phyloP scores from a whole-genome alignment of 305 asterid species.

The Stenogyne calaminthoides region DNA sequence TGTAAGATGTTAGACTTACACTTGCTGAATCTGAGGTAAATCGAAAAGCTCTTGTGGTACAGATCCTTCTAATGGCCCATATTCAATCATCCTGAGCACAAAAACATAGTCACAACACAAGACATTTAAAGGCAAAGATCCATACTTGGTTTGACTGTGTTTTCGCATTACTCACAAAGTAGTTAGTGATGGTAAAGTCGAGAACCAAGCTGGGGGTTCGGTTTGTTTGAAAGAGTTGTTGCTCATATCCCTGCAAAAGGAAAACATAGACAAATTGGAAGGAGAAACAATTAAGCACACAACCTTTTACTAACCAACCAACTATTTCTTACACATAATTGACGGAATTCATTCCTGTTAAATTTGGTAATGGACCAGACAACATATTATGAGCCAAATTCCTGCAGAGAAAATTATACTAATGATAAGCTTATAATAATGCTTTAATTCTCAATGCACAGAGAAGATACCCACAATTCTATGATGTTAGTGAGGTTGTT shows the following conservation, averaged over 20 bases:
- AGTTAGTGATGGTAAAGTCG: constrained; percentile 70
- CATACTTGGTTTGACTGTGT: neutral
- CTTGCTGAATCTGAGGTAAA: constrained; percentile 85
- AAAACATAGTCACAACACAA: constrained; percentile 18
- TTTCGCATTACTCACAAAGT: constrained; percentile 70
- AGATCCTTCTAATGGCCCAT: constrained; percentile 73
- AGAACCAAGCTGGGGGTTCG: constrained; percentile 73
- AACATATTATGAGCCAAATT: constrained; percentile 79
- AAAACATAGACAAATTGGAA: constrained; percentile 1
- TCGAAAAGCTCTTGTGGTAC: constrained; percentile 66
- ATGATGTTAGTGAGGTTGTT: constrained; percentile 72
- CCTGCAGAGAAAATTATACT: constrained; percentile 45
- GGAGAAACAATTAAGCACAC: neutral
- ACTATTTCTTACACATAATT: constrained; percentile 66
- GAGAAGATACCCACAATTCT: constrained; percentile 66
- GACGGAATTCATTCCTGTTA: constrained; percentile 78
- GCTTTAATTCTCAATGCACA: constrained; percentile 3
- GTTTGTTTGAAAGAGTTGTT: constrained; percentile 75
- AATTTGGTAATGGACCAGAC: constrained; percentile 75
- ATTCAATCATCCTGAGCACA: constrained; percentile 69
- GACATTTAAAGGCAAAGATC: constrained; percentile 23
- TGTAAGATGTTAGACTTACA: constrained; percentile 50
- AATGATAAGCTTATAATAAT: neutral
- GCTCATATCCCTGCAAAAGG: constrained; percentile 79
- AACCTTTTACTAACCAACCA: neutral